Conservation (phyloP, 2,329 filamentous ascomycete genomes). For the Ophiostoma tasmaniense region DNA sequence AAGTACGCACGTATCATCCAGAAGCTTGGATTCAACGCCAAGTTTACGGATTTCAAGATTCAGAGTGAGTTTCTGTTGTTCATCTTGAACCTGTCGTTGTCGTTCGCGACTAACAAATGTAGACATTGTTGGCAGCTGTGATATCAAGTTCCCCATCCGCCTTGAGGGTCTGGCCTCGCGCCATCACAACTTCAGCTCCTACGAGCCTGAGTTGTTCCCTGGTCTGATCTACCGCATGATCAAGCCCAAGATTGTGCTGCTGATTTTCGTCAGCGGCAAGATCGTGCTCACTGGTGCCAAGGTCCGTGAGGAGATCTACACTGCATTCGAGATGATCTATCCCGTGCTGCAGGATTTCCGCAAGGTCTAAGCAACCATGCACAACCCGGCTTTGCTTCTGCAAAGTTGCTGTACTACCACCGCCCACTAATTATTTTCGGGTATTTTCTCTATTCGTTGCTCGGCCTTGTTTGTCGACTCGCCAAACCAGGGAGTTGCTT, state of each 20-base stretch:
- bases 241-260: constrained; percentile 98
- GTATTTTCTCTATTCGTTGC: not conserved
- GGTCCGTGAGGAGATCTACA: constrained; percentile 95
- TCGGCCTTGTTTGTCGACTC: not conserved
- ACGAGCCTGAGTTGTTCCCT: constrained; percentile 93
- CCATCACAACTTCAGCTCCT: constrained; percentile 99
- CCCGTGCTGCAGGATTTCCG: constrained; percentile 71
- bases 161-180: constrained; percentile 93
- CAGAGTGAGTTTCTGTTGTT: constrained; percentile 45
- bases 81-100: not conserved
- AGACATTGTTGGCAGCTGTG: constrained; percentile 92
- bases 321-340: constrained; percentile 95
- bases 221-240: constrained; percentile 99
- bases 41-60: constrained; percentile 99
- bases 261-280: constrained; percentile 98
- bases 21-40: constrained; percentile 98
- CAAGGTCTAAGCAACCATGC: constrained; percentile 38
- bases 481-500: not conserved
- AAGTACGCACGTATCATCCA: constrained; percentile 99
- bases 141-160: constrained; percentile 99
- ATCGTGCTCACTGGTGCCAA: constrained; percentile 97
- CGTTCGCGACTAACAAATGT: not conserved
- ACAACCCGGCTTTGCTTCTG: not conserved
- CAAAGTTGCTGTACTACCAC: constrained; percentile 17
- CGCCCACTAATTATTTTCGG: constrained; percentile 13